A percentile compares a stretch with the other conserved stretches of the same genome.
Conservation (phyloP, 169 alveolate genomes). For the Plasmodium sp. region DNA sequence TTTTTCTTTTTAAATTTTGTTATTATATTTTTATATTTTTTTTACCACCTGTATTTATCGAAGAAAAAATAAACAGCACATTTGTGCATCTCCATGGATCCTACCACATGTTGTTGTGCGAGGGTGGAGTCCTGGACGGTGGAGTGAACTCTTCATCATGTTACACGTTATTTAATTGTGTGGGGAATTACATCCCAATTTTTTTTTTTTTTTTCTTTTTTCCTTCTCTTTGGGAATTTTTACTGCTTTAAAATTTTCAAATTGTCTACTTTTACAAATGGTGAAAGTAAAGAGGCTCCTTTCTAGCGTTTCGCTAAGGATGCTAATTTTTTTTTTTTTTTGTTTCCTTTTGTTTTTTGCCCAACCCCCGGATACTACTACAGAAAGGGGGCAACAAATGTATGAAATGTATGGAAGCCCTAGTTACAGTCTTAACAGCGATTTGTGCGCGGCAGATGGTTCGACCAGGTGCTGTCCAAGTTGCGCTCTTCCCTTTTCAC, state of each 20-base stretch:
- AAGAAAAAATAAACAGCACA: conserved; percentile 9
- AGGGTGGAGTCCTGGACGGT: not conserved
- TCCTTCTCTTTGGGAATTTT: not conserved
- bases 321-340: not conserved
- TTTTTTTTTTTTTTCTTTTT: not conserved
- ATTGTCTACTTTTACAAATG: not conserved
- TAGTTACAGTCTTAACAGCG: not conserved
- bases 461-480: not conserved
- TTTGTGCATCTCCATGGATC: not conserved
- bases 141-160: not conserved
- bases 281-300: not conserved
- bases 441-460: not conserved
- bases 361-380: not conserved
- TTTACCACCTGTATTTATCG: conserved; percentile 2
- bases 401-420: not conserved
- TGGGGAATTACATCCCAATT: not conserved
- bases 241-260: not conserved
- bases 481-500: not conserved
- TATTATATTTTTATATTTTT: not conserved
- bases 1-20: conserved; percentile 9
- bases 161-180: not conserved
- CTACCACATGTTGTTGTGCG: not conserved
- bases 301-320: not conserved
- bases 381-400: not conserved
- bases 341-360: not conserved